Conservation (phyloP, 139 green algal species). For the Chlamydomonas sphaeroides region DNA sequence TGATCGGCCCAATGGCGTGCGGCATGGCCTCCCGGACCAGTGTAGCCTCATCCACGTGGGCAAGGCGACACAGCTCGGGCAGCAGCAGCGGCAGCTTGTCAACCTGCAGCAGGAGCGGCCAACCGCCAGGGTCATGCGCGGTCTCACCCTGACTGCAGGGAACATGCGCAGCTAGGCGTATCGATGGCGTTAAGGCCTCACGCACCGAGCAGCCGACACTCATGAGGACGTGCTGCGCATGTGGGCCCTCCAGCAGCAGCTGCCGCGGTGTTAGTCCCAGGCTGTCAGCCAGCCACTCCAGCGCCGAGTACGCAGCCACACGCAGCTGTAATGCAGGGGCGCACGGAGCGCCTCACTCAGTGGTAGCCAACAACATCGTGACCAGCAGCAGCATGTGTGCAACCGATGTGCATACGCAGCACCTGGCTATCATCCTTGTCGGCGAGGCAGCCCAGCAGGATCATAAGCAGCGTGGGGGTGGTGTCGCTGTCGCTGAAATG, state of each 20-base stretch:
- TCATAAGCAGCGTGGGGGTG: neutral
- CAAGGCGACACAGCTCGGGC: slow-evolving; percentile 41
- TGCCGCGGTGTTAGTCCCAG: neutral
- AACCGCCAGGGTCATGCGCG: too few species aligned
- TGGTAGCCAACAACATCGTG: too few species aligned
- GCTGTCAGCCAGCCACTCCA: slow-evolving; percentile 3
- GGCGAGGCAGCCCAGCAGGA: slow-evolving; percentile 42
- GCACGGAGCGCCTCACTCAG: too few species aligned
- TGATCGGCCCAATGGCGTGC: slow-evolving; percentile 51
- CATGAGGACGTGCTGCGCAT: slow-evolving; percentile 21
- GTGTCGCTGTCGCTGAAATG: too few species aligned
- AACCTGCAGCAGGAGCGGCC: too few species aligned
- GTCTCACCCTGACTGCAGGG: too few species aligned
- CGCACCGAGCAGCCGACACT: slow-evolving; percentile 29
- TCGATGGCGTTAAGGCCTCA: too few species aligned
- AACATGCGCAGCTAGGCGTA: too few species aligned
- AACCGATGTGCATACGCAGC: too few species aligned
- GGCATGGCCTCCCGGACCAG: slow-evolving; percentile 31
- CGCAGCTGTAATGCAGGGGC: too few species aligned
- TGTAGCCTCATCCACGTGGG: neutral
- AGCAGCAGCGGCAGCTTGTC: slow-evolving; percentile 23
- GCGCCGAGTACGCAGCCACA: slow-evolving; percentile 21
- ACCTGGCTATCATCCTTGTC: too few species aligned
- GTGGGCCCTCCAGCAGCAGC: slow-evolving; percentile 38
- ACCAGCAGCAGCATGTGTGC: too few species aligned